These are phyloP conservation scores for Pulveroboletus ridleyi DNA, from an alignment of 1,284 basidiomycete species.

Conservation along the genomic window DNA sequence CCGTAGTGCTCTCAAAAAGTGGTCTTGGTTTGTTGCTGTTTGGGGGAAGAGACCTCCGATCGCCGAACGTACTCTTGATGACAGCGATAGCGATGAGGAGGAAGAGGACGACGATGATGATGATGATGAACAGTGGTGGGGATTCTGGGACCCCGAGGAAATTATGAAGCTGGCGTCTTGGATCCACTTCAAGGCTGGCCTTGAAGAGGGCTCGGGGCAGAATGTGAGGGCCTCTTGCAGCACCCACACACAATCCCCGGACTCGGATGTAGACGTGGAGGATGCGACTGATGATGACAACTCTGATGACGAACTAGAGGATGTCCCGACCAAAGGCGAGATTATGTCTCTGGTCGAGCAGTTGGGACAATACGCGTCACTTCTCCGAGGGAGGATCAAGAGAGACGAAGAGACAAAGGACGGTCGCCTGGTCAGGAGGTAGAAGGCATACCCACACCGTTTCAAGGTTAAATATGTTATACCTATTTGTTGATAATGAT, in stretches of 20 bases:
- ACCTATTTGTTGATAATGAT: slow-evolving; percentile 35
- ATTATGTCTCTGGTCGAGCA: slow-evolving; percentile 48
- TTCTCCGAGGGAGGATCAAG: slow-evolving; percentile 53
- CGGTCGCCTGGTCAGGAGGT: slow-evolving; percentile 4
- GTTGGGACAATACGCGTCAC: slow-evolving; percentile 54
- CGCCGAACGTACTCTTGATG: slow-evolving; percentile 28
- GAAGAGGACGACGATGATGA: slow-evolving; percentile 36
- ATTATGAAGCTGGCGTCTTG: slow-evolving; percentile 71
- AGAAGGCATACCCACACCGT: slow-evolving; percentile 11
- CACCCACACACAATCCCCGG: slow-evolving; percentile 5
- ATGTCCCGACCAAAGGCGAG: slow-evolving; percentile 37
- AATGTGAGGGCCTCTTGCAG: slow-evolving; percentile 4
- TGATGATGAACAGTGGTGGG: slow-evolving; percentile 67
- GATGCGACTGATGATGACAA: slow-evolving; percentile 21
- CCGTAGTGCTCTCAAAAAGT: slow-evolving; percentile 54
- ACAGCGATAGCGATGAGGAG: slow-evolving; percentile 34
- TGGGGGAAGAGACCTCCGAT: slow-evolving; percentile 62
- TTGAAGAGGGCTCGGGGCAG: slow-evolving; percentile 43
- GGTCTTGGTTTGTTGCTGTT: slow-evolving; percentile 78
- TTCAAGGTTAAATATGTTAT: slow-evolving; percentile 31
- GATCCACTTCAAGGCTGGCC: slow-evolving; percentile 58
- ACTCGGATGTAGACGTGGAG: slow-evolving; percentile 31
- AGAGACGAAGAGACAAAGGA: slow-evolving; percentile 31
- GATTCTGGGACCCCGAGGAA: slow-evolving; percentile 69
- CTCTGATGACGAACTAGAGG: slow-evolving; percentile 12